Evolutionary conservation across 2,329 filamentous ascomycete genomes (phyloP).

Genomic region (Verticillium nonalfalfae): DNA sequence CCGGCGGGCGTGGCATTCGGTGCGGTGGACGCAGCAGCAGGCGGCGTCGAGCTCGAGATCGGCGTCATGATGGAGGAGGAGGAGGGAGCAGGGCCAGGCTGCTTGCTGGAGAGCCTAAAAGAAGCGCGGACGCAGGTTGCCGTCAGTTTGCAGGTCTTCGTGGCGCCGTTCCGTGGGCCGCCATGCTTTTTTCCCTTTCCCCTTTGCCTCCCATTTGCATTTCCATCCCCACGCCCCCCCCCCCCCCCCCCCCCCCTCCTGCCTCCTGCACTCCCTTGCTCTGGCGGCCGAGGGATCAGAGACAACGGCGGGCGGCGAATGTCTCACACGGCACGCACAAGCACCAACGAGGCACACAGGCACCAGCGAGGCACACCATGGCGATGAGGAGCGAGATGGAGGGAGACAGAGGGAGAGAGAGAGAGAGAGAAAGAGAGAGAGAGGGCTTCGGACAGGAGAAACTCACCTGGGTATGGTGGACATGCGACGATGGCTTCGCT

Average conservation of each 20-base stretch:
- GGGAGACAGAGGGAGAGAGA: no score
- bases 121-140: slow-evolving; percentile 13
- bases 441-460: neutral
- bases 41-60: slow-evolving; percentile 4
- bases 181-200: no score
- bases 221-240: no score
- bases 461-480: slow-evolving; percentile 25
- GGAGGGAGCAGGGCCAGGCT: slow-evolving; percentile 35
- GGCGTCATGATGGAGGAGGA: slow-evolving; percentile 33
- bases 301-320: neutral
- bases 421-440: no score
- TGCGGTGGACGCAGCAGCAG: neutral
- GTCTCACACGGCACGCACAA: neutral
- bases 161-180: neutral
- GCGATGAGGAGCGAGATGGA: slow-evolving; percentile 5
- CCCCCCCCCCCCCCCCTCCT: no score
- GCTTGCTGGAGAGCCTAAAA: slow-evolving; percentile 19
- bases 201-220: no score
- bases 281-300: no score
- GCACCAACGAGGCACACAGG: neutral
- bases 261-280: no score
- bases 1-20: slow-evolving; percentile 24
- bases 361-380: no score
- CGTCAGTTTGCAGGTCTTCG: slow-evolving; percentile 7
- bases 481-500: slow-evolving; percentile 36